Percentiles rank a stretch among this genome's conserved stretches.
Evolutionary conservation across 1,284 basidiomycete genomes (phyloP).

Genomic region (Microbotryomycetes sp.): DNA sequence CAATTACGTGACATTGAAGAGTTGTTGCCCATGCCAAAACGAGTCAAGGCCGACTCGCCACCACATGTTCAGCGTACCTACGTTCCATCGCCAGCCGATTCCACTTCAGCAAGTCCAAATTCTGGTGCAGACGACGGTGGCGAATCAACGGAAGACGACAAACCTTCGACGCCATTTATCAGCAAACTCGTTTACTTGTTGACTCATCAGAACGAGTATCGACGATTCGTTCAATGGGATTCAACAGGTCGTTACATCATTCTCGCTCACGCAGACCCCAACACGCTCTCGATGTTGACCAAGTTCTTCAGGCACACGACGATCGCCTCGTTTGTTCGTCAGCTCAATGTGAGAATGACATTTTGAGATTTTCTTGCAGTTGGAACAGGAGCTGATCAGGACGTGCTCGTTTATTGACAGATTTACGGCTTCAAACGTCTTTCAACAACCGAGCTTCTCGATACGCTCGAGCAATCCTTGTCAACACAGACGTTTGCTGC

Average conservation of each 20-base stretch:
- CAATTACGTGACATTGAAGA: slow-evolving; percentile 24
- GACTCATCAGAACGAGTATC: slow-evolving; percentile 13
- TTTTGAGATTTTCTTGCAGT: neutral
- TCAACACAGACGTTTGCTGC: slow-evolving; percentile 18
- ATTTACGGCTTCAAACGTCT: slow-evolving; percentile 32
- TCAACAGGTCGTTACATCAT: slow-evolving; percentile 13
- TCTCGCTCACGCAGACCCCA: slow-evolving; percentile 24
- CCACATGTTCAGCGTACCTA: no score
- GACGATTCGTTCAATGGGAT: slow-evolving; percentile 22
- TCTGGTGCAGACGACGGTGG: neutral
- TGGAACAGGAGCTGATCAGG: neutral
- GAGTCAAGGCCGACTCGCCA: neutral
- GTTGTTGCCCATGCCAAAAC: slow-evolving; percentile 2
- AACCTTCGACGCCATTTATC: slow-evolving; percentile 17
- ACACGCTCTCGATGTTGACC: slow-evolving; percentile 22
- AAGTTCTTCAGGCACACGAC: slow-evolving; percentile 28
- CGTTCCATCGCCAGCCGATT: neutral
- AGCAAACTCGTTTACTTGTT: slow-evolving; percentile 24
- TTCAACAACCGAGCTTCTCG: slow-evolving; percentile 21
- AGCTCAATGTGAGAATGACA: slow-evolving; percentile 18
- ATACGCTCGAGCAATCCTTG: slow-evolving; percentile 14
- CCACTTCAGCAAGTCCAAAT: neutral
- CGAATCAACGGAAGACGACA: neutral
- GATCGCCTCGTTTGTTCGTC: slow-evolving; percentile 21
- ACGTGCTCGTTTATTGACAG: neutral